Evolutionary conservation across 164 flowering plant genomes (phyloP), one percentile per base, ranked within the genome.

Genomic region (Warburgia ugandensis): DNA sequence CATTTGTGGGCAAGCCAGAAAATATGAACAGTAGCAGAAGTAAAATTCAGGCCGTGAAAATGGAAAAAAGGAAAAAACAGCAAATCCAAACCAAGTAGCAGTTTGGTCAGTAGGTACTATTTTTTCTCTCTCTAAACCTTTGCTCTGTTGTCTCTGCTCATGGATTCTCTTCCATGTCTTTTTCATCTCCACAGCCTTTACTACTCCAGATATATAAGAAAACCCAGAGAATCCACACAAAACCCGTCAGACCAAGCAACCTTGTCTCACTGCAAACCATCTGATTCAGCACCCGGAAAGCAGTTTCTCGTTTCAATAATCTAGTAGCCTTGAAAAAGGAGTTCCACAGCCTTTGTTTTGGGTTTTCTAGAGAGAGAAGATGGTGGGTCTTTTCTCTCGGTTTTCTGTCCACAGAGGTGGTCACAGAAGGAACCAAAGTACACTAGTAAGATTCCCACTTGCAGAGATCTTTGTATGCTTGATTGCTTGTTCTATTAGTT

Each of bases 311-410:
- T 36, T 36, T 17, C n/a, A 11, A 35, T 35, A 16, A 16, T 35
- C 38, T n/a, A 35, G 16, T 39, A 39, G 14, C 27, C 14, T 10
- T 7, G 19, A 35, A 8, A n/a, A n/a, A 42, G 28, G 13, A 35
- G 22, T 39, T 16, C 19, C 43, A 16, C 21, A 39, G 19, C 6
- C 38, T 50, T 36, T 20, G 54, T 12, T 50, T 28, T 23, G 9
- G 17, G 21, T 35, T 32, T 4, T 21, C 21, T 13, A 14, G 38
- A 47, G 42, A 26, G 32, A 49, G 40, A 60, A 54, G 13, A 86
- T 89, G 95, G 90, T 86, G 74, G 86, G 97, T 32, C 59, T 90
- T 60, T 90, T 90, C 64, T 90, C 97, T 6, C 70, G 77, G 50
- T 77, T 88, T 47, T 70, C 84, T 39, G 77, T 44, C 22, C 49